phyloP scores from a whole-genome alignment of 495 filamentous ascomycete genomes.

The Penicillium longicatenatum region DNA sequence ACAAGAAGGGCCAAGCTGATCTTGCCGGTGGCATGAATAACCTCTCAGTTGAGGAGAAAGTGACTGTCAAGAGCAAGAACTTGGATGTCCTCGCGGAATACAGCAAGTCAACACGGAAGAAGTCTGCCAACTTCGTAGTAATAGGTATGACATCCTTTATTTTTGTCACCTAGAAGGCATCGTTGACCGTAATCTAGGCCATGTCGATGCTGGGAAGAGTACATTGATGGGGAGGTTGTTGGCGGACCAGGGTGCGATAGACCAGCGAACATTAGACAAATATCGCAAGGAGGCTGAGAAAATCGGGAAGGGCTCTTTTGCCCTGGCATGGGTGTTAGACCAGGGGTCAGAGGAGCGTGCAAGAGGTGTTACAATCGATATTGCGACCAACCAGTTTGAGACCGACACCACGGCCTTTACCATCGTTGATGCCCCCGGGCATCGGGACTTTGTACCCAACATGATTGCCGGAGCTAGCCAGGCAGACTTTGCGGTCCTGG shows the following conservation, averaged over 20 bases:
- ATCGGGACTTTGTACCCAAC: conserved; percentile 94
- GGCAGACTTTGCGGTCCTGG: conserved; percentile 93
- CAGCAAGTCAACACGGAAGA: conserved; percentile 72
- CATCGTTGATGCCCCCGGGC: conserved; percentile 92
- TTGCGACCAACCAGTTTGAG: conserved; percentile 91
- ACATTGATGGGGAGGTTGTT: conserved; percentile 96
- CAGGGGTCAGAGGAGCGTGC: conserved; percentile 83
- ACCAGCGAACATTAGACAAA: conserved; percentile 83
- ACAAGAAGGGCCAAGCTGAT: conserved; percentile 44
- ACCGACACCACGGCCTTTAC: conserved; percentile 85
- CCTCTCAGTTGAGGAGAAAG: conserved; percentile 67
- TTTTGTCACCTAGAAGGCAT: background rate
- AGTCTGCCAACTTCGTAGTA: conserved; percentile 90
- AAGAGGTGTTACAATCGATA: conserved; percentile 95
- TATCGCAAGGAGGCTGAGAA: conserved; percentile 86
- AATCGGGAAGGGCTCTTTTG: conserved; percentile 93
- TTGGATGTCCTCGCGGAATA: conserved; percentile 84
- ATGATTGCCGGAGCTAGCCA: conserved; percentile 98
- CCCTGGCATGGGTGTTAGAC: conserved; percentile 94
- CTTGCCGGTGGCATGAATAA: conserved; percentile 54
- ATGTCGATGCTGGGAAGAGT: conserved; percentile 97
- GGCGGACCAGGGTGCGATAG: conserved; percentile 82
- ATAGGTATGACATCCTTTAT: conserved; percentile 62
- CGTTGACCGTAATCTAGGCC: conserved; percentile 55
- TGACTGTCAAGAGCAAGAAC: conserved; percentile 80